Evolutionary conservation across 495 filamentous ascomycete species (phyloP).

Genomic region (Glutinoglossum americanum): DNA sequence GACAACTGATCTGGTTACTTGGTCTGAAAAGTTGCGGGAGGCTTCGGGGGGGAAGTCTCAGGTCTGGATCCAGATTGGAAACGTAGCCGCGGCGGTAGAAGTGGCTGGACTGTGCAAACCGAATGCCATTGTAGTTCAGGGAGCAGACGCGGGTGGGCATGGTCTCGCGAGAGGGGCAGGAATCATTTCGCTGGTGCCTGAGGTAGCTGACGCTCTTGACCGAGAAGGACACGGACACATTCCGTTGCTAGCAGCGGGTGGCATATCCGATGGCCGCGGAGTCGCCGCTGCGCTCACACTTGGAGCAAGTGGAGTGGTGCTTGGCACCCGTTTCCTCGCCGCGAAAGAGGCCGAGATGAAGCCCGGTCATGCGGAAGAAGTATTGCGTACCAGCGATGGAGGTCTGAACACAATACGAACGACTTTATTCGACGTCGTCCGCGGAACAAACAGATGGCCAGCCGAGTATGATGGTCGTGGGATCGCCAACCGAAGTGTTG

Average conservation of each 20-base stretch:
- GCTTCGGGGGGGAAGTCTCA: slow-evolving; percentile 23
- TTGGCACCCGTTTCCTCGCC: slow-evolving; percentile 59
- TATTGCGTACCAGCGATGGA: slow-evolving; percentile 39
- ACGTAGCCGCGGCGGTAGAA: slow-evolving; percentile 30
- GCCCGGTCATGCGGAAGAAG: slow-evolving; percentile 34
- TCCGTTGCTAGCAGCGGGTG: slow-evolving; percentile 48
- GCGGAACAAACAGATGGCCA: slow-evolving; percentile 51
- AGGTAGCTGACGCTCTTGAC: slow-evolving; percentile 32
- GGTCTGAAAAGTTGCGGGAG: slow-evolving; percentile 29
- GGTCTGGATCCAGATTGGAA: slow-evolving; percentile 50
- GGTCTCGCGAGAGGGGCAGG: slow-evolving; percentile 36
- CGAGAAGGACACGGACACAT: slow-evolving; percentile 17
- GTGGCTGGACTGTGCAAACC: slow-evolving; percentile 16
- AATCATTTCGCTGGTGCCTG: slow-evolving; percentile 33
- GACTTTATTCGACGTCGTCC: slow-evolving; percentile 44
- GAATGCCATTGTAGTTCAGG: slow-evolving; percentile 54
- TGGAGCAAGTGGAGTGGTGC: slow-evolving; percentile 41
- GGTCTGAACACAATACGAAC: slow-evolving; percentile 42
- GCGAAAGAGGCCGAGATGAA: slow-evolving; percentile 38
- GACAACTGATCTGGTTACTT: slow-evolving; percentile 27
- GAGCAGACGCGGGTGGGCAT: slow-evolving; percentile 55
- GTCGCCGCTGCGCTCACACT: slow-evolving; percentile 41
- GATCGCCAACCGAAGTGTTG: slow-evolving; percentile 38
- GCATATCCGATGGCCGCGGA: slow-evolving; percentile 44
- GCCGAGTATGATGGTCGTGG: slow-evolving; percentile 36